Evolutionary conservation across 2,329 filamentous ascomycete genomes (phyloP).

Genomic region (Ophiocordyceps camponoti-floridani): DNA sequence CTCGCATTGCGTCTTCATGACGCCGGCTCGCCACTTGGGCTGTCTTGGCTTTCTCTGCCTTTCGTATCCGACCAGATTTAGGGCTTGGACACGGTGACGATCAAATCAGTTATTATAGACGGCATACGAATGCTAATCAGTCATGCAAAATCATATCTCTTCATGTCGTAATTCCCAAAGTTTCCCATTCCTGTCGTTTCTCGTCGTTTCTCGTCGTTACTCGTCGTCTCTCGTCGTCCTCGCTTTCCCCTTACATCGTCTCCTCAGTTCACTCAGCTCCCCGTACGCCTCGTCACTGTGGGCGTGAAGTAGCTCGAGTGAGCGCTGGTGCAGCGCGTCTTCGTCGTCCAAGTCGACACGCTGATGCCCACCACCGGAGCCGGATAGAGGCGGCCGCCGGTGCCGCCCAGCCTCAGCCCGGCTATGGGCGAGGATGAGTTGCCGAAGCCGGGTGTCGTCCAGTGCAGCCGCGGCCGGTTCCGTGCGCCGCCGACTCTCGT

Average conservation of each 20-base stretch:
- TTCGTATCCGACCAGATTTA: no score
- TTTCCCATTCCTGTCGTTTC: no score
- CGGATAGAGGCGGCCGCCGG: background rate
- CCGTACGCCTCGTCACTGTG: slow-evolving; percentile 3
- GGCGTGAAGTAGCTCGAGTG: slow-evolving; percentile 8
- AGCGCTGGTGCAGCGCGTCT: no score
- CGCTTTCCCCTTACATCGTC: background rate
- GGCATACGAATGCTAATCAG: no score
- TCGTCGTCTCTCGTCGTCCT: background rate
- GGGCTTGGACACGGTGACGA: no score
- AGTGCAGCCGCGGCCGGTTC: background rate
- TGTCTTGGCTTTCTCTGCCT: no score
- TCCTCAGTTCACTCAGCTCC: background rate
- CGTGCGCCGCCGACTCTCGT: background rate
- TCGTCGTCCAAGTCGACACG: background rate
- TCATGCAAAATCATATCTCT: no score
- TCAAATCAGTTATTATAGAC: no score
- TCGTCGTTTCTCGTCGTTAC: no score
- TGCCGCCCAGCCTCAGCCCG: background rate
- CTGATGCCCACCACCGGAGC: background rate
- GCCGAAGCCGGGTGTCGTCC: background rate
- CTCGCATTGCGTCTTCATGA: background rate
- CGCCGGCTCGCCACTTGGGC: no score
- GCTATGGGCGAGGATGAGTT: background rate
- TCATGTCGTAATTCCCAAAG: no score